phyloP scores from a whole-genome alignment of 2,329 filamentous ascomycete species.

The Metarhizium sp. region DNA sequence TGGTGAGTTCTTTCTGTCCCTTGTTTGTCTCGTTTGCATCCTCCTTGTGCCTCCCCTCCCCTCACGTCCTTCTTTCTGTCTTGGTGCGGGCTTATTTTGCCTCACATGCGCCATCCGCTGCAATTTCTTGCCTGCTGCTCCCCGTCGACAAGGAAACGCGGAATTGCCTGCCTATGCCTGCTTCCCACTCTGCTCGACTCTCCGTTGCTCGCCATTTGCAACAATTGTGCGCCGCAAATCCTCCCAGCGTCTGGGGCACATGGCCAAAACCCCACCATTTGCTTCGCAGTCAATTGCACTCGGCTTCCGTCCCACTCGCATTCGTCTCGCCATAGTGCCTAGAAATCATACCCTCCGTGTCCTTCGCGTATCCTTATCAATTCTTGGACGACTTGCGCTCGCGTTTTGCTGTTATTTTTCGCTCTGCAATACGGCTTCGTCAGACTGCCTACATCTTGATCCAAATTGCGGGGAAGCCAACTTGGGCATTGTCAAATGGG shows the following conservation, averaged over 20 bases:
- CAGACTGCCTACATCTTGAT: not conserved
- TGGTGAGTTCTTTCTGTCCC: conserved; percentile 3
- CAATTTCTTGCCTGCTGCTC: not conserved
- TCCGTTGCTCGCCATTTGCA: conserved; percentile 2
- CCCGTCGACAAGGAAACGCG: not conserved
- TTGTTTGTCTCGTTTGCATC: not conserved
- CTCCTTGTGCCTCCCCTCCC: not conserved
- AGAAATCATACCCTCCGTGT: not conserved
- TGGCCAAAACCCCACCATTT: not conserved
- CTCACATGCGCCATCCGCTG: conserved; percentile 1
- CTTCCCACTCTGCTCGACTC: conserved; percentile 3
- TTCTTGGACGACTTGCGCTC: not conserved
- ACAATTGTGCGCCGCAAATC: conserved; percentile 5
- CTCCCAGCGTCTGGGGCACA: conserved; percentile 1
- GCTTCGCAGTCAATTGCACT: conserved; percentile 1
- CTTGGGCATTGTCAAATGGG: conserved; percentile 4
- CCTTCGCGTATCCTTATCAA: not conserved
- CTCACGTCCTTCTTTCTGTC: conserved; percentile 5
- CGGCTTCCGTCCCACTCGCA: not conserved
- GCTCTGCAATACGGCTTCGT: not conserved
- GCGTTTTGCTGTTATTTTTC: not conserved
- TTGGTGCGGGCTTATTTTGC: conserved; percentile 6
- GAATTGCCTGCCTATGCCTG: conserved; percentile 1
- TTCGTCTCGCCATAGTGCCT: conserved; percentile 2
- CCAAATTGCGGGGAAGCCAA: conserved; percentile 1